Evolutionary conservation across 192 early-diverging fungal species (phyloP).

Genomic region (Backusella macrospora): DNA sequence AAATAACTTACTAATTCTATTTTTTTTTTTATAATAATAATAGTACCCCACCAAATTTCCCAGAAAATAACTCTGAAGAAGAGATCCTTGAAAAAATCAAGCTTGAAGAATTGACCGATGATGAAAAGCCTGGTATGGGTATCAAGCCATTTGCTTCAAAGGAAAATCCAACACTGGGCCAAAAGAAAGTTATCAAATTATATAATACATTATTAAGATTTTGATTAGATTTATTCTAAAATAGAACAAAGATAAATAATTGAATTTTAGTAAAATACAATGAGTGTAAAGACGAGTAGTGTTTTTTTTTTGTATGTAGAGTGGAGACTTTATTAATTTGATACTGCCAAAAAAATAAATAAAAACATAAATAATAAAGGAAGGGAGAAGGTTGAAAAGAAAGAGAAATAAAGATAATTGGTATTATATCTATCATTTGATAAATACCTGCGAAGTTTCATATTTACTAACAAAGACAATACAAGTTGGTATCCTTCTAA

Average conservation of each 20-base stretch:
- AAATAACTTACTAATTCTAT: background rate
- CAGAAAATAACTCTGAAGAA: slow-evolving; percentile 30
- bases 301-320: too few species aligned
- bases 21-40: background rate
- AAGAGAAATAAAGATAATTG: too few species aligned
- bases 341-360: too few species aligned
- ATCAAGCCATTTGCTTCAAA: background rate
- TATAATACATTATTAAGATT: slow-evolving; percentile 5
- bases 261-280: background rate
- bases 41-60: slow-evolving; percentile 39
- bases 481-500: too few species aligned
- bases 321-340: too few species aligned
- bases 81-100: slow-evolving; percentile 28
- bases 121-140: slow-evolving; percentile 29
- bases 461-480: too few species aligned
- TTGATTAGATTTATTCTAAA: background rate
- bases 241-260: background rate
- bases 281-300: too few species aligned
- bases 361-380: too few species aligned
- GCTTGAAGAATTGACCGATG: background rate
- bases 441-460: too few species aligned
- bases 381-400: too few species aligned
- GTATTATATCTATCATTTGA: too few species aligned
- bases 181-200: background rate
- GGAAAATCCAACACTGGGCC: background rate